These are phyloP conservation scores for Aphanomyces stellatus DNA, from an alignment of 352 stramenopile genomes.

Conservation along the genomic window DNA sequence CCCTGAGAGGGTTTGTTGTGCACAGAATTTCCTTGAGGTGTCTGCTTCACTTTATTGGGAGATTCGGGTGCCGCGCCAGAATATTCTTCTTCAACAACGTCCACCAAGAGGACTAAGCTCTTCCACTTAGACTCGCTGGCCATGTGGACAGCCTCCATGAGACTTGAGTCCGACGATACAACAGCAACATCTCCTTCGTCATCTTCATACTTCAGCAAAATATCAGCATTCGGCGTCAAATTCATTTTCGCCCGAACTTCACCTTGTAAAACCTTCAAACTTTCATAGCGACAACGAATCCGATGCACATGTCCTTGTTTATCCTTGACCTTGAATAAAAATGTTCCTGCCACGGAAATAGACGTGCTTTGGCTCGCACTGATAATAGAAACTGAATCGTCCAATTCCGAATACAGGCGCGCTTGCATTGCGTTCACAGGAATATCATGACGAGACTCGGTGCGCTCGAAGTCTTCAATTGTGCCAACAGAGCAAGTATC, in stretches of 20 bases:
- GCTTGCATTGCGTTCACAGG: conserved; percentile 14
- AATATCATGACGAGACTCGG: conserved; percentile 41
- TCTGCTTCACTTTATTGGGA: too few species aligned
- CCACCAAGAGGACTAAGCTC: conserved; percentile 67
- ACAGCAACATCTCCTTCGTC: conserved; percentile 80
- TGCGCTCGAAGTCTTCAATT: conserved; percentile 85
- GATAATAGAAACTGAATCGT: conserved; percentile 80
- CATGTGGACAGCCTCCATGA: conserved; percentile 81
- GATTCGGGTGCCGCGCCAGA: background rate
- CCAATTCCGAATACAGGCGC: conserved; percentile 69
- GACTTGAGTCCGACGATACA: conserved; percentile 75
- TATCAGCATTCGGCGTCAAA: conserved; percentile 38
- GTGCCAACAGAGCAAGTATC: conserved; percentile 75
- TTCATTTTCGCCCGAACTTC: conserved; percentile 81
- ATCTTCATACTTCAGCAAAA: conserved; percentile 82
- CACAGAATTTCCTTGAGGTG: too few species aligned
- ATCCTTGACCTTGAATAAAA: conserved; percentile 86
- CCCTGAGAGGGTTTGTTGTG: too few species aligned
- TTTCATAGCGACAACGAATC: conserved; percentile 71
- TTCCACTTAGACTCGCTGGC: conserved; percentile 79
- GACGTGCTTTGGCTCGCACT: conserved; percentile 55
- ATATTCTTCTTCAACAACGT: conserved; percentile 1
- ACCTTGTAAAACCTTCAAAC: conserved; percentile 55
- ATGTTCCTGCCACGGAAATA: conserved; percentile 70
- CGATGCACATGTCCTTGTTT: conserved; percentile 77